Conservation (phyloP, 2,329 filamentous ascomycete species). For the Purpureocillium lavendulum region DNA sequence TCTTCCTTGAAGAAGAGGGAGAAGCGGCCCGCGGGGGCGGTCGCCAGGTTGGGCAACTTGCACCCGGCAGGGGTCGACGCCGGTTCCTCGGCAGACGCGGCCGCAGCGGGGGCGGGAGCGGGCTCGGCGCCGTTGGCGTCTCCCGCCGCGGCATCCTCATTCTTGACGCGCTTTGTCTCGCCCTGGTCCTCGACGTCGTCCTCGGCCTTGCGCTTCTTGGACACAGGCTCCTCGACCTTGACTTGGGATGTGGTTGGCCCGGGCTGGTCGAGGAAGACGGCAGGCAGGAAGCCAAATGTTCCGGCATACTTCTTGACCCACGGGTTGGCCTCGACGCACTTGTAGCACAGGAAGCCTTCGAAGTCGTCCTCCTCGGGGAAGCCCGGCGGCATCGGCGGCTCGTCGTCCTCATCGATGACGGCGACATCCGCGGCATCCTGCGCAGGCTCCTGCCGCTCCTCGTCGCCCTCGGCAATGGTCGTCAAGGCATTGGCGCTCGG, state of each 20-base stretch:
- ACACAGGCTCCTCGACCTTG: conserved; percentile 8
- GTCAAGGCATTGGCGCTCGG: conserved; percentile 22
- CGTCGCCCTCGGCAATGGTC: conserved; percentile 42
- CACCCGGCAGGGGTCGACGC: conserved; percentile 27
- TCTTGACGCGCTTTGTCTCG: conserved; percentile 45
- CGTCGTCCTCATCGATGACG: conserved; percentile 43
- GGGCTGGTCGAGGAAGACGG: conserved; percentile 47
- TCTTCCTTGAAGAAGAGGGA: conserved; percentile 74
- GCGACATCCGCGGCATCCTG: conserved; percentile 15
- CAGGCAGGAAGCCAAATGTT: conserved; percentile 66
- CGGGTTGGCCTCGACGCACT: conserved; percentile 77
- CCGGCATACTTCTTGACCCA: conserved; percentile 91
- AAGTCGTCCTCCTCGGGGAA: conserved; percentile 89
- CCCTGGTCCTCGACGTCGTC: conserved; percentile 32
- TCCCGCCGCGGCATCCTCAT: conserved; percentile 18
- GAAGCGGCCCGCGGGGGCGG: conserved; percentile 49
- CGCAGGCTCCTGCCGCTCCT: conserved; percentile 17
- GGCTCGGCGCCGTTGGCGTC: not conserved
- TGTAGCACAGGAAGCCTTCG: conserved; percentile 86
- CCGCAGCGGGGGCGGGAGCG: not conserved
- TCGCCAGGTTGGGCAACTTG: conserved; percentile 53
- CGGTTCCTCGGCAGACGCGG: not conserved
- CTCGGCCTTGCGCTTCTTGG: conserved; percentile 61
- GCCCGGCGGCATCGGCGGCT: conserved; percentile 66
- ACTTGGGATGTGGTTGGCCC: conserved; percentile 1